Evolutionary conservation across 225 moss, liverwort and hornwort species (phyloP).

Genomic region (Pseudoscleropodium purum): DNA sequence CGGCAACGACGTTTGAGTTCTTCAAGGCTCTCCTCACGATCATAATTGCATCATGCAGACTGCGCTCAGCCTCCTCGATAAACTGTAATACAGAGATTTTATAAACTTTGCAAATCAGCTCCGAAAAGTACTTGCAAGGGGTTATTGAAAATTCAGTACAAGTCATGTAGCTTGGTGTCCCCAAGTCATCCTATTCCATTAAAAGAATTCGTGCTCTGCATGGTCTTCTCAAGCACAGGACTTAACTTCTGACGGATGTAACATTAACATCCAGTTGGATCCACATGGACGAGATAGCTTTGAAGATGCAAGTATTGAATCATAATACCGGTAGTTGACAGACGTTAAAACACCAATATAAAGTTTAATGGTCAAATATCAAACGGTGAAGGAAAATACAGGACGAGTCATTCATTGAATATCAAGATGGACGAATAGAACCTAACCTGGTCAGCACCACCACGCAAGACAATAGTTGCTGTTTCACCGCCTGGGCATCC

Average conservation of each 20-base stretch:
- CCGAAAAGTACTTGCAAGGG: not conserved
- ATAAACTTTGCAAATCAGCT: not conserved
- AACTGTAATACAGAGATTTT: conserved; percentile 38
- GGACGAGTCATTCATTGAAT: not conserved
- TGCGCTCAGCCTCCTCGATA: conserved; percentile 97
- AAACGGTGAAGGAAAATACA: not conserved
- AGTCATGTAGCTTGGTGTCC: not conserved
- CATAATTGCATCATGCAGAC: conserved; percentile 99
- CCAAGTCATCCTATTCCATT: not conserved
- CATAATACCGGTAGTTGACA: not conserved
- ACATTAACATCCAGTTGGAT: not conserved
- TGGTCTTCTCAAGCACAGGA: not conserved
- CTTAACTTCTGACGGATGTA: not conserved
- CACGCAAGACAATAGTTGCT: conserved; percentile 88
- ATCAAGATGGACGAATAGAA: not conserved
- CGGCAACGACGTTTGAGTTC: conserved; percentile 96
- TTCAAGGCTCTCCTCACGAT: conserved; percentile 89
- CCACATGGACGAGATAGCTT: not conserved
- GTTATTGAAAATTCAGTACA: not conserved
- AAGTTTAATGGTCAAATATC: not conserved
- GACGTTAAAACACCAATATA: not conserved
- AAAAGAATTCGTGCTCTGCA: not conserved
- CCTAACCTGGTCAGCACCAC: conserved; percentile 93
- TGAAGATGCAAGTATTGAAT: not conserved
- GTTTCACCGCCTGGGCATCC: conserved; percentile 94